These are phyloP conservation scores for Manihot esculenta DNA, from an alignment of 441 rosid genomes.

Conservation along the genomic window DNA sequence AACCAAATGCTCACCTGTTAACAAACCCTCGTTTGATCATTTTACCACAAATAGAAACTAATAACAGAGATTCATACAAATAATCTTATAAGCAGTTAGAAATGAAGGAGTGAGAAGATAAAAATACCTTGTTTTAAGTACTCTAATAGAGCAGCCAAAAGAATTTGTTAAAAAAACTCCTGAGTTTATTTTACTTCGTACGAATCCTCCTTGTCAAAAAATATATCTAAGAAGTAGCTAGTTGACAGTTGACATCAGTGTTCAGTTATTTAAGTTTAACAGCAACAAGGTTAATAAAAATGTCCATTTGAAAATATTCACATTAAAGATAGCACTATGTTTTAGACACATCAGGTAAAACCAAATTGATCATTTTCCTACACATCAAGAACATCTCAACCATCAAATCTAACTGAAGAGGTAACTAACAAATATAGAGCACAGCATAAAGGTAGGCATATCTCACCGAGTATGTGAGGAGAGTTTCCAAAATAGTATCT, in stretches of 20 bases:
- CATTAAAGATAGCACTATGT: neutral
- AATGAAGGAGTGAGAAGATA: no score
- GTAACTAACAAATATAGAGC: neutral
- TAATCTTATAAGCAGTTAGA: neutral
- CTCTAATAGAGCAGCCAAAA: neutral
- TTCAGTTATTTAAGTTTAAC: neutral
- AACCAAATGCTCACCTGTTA: neutral
- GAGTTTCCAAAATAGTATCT: conserved; percentile 60
- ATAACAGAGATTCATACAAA: neutral
- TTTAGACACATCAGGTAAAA: neutral
- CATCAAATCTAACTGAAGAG: neutral
- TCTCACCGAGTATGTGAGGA: conserved; percentile 58
- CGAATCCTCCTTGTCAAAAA: neutral
- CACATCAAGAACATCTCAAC: neutral
- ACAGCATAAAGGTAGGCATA: conserved; percentile 10
- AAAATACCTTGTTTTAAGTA: neutral
- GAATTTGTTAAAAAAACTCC: neutral
- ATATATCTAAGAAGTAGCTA: neutral
- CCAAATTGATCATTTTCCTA: no score
- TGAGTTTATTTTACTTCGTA: neutral
- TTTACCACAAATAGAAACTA: neutral
- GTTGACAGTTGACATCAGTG: neutral
- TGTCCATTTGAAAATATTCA: neutral
- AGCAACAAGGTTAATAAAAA: neutral
- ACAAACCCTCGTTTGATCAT: neutral